These are phyloP conservation scores for Bruguiera gymnorhiza DNA, from an alignment of 345 rosid species.

Conservation along the genomic window DNA sequence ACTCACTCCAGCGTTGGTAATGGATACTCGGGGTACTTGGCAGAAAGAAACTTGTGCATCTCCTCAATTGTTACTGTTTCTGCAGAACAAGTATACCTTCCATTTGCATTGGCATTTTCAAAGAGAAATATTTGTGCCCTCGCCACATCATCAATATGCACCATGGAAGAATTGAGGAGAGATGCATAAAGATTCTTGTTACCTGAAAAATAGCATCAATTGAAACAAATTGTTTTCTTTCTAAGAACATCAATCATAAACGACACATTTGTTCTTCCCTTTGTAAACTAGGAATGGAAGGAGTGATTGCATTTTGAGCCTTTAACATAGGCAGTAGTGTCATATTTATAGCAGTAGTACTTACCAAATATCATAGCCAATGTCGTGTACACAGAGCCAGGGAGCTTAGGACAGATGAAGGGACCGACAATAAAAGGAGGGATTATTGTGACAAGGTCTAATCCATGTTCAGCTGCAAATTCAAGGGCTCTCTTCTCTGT, in stretches of 20 bases:
- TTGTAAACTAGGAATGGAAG: too few relatives aligned
- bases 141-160: constrained; percentile 44
- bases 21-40: constrained; percentile 40
- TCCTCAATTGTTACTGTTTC: constrained; percentile 31
- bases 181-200: background rate
- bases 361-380: constrained; percentile 30
- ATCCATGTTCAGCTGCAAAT: constrained; percentile 25
- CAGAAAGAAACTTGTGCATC: constrained; percentile 31
- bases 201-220: background rate
- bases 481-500: constrained; percentile 32
- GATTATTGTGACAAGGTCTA: constrained; percentile 37
- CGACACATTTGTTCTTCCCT: too few relatives aligned
- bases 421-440: constrained; percentile 38
- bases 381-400: constrained; percentile 13
- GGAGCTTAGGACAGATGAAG: constrained; percentile 32
- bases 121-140: constrained; percentile 52
- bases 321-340: background rate
- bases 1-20: constrained; percentile 47
- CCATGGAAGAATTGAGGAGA: background rate
- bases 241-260: background rate
- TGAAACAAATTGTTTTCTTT: background rate
- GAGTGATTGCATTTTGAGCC: too few relatives aligned
- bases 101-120: constrained; percentile 43
- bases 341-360: too few relatives aligned
- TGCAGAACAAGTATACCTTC: constrained; percentile 56